phyloP scores from a whole-genome alignment of 306 rosid genomes.

The Sechiopsis laciniata region DNA sequence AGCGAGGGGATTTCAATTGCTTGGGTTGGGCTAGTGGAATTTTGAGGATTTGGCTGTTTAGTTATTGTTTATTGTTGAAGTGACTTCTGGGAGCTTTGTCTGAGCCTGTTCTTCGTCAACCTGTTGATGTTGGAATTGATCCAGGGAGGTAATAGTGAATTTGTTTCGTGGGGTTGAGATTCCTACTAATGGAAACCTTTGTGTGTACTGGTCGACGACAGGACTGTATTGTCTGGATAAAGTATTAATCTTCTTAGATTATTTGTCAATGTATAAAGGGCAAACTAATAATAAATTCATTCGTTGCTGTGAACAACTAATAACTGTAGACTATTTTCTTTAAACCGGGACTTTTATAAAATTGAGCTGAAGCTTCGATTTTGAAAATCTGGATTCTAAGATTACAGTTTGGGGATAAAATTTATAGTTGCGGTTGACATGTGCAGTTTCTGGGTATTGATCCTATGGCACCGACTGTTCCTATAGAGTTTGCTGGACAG shows the following conservation, averaged over 20 bases:
- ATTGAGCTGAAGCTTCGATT: conserved; percentile 21
- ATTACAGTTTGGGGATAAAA: conserved; percentile 21
- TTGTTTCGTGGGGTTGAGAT: background rate
- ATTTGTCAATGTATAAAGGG: background rate
- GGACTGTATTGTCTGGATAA: conserved; percentile 5
- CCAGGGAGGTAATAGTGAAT: too few species aligned
- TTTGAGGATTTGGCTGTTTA: conserved; percentile 1
- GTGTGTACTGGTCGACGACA: background rate
- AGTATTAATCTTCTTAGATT: conserved; percentile 4
- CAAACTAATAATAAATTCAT: conserved; percentile 5
- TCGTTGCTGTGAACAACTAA: background rate
- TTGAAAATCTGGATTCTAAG: conserved; percentile 13
- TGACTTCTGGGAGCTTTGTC: background rate
- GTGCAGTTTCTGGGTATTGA: conserved; percentile 50
- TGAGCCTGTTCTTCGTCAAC: background rate
- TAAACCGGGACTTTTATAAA: conserved; percentile 17
- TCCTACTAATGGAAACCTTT: conserved; percentile 5
- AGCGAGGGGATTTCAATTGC: background rate
- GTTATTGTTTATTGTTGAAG: background rate
- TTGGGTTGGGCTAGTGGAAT: background rate
- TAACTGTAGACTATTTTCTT: conserved; percentile 12
- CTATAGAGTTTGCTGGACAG: conserved; percentile 78
- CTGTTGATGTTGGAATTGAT: too few species aligned
- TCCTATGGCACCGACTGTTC: conserved; percentile 95
- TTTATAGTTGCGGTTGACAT: conserved; percentile 51